A percentile compares a stretch with the other conserved stretches of the same genome.
Evolutionary conservation across 1,284 basidiomycete genomes (phyloP).

Genomic region (Ceratobasidium sp.): DNA sequence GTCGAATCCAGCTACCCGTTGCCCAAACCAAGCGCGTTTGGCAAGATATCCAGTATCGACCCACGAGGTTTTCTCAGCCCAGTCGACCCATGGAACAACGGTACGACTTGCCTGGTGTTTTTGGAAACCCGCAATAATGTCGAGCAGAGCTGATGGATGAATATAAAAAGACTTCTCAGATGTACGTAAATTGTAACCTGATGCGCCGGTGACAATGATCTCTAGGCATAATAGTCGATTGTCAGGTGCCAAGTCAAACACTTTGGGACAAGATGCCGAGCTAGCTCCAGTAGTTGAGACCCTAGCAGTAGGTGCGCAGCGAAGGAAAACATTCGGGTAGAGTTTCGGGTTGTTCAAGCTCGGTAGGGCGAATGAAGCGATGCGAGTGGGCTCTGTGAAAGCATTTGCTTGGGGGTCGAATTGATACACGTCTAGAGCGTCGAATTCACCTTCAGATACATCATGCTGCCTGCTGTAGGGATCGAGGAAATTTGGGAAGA

Average conservation of each 20-base stretch:
- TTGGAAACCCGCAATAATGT: not conserved
- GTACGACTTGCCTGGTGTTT: not conserved
- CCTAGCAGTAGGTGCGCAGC: not conserved
- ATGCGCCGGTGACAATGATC: no score
- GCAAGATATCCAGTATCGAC: not conserved
- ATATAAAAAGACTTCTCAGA: not conserved
- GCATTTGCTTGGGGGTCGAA: not conserved
- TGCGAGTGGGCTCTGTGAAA: not conserved
- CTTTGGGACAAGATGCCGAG: not conserved
- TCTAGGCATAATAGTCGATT: not conserved
- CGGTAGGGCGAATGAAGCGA: not conserved
- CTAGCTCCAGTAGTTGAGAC: no score
- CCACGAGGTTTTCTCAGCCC: not conserved
- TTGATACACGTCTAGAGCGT: not conserved
- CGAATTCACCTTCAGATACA: no score
- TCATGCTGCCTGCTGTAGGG: no score
- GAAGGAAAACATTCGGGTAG: not conserved
- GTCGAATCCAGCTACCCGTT: not conserved
- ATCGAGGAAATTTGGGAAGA: not conserved
- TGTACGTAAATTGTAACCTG: not conserved
- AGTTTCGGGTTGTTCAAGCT: not conserved
- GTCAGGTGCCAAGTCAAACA: not conserved
- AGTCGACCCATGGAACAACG: conserved; percentile 1
- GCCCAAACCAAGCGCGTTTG: not conserved
- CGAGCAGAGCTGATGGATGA: not conserved